These are phyloP conservation scores for Aspergillus fischeri DNA, from an alignment of 2,329 filamentous ascomycete genomes.

Conservation along the genomic window DNA sequence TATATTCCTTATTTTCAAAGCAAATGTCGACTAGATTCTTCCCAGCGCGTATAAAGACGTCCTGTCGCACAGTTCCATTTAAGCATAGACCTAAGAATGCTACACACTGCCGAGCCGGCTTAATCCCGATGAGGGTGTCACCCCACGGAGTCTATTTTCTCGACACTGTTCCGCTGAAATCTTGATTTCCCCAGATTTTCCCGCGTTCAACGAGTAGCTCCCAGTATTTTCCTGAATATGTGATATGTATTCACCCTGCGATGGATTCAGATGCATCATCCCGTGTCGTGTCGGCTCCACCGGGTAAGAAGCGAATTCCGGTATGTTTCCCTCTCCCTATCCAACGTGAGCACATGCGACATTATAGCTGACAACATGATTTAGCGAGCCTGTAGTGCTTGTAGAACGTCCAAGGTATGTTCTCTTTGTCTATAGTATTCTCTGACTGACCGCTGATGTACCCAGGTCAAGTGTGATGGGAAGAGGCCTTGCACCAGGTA, in stretches of 20 bases:
- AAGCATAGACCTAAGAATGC: too few species aligned
- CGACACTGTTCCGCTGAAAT: neutral
- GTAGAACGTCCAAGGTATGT: slow-evolving; percentile 34
- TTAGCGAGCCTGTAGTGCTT: slow-evolving; percentile 37
- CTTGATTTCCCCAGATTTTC: neutral
- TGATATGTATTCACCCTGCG: neutral
- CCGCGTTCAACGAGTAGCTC: neutral
- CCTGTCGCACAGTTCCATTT: too few species aligned
- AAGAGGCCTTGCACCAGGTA: slow-evolving; percentile 35
- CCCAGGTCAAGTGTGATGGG: slow-evolving; percentile 35
- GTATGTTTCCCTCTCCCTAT: slow-evolving; percentile 16
- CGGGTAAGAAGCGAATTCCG: slow-evolving; percentile 35
- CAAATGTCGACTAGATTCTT: neutral
- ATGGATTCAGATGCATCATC: slow-evolving; percentile 22
- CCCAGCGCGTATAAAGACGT: neutral
- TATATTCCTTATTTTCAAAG: neutral
- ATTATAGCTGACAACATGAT: neutral
- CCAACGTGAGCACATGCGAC: neutral
- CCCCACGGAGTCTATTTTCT: neutral
- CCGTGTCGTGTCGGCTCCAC: slow-evolving; percentile 17
- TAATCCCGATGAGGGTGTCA: neutral
- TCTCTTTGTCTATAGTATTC: neutral
- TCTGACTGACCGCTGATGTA: neutral
- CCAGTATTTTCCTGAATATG: neutral
- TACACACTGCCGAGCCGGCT: neutral